Base-by-base conservation (phyloP, 1,284 basidiomycete species). In the Melampsora larici-populina region DNA sequence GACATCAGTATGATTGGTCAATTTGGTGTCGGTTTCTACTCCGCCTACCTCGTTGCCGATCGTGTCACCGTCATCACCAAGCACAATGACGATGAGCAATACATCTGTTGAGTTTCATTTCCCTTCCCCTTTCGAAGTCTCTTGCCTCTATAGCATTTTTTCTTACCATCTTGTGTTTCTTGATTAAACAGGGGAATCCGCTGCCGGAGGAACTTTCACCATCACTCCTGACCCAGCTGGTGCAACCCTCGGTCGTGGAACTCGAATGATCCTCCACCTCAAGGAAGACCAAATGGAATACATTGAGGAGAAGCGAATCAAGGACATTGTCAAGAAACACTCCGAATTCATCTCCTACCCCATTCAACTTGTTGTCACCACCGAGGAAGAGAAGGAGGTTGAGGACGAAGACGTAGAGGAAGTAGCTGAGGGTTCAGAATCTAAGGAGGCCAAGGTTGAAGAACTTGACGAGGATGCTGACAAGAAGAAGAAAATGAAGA, bases 341-440 rank as follows among this genome's bases (percentile, higher is more conserved):
- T 99, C 97, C 84, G 96, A 99, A 87, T 99, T 99, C 88, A 99
- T 99, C 87, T 98, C 96, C 68, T 99, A 99, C 88, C 97, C 96
- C 81, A 99, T 99, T 84, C 95, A 99, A 86, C 90, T 99, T 81
- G 93, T 93, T 75, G 94, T 97, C 81, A 94, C 93, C 85, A 99
- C 99, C 90, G 96, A 99, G 88, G 93, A 97, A 79, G 97, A 99
- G 88, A 84, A 84, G 82, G 83, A 83, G 79, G 82, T 83, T 51
- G 82, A 82, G 77, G 82, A 83, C 55, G 82, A 82, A 26, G 81
- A 81, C 1, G 81, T 75, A 24, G 82, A 81, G 49, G 81, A 81
- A 70, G 80, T 78, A 70, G 88, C 89, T 78, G 89, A 89, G 81
- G 88, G 90, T 79, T 91, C 90, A 36, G 90, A 92, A 81, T 65